A percentile compares a stretch with the other conserved stretches of the same genome.
These are phyloP conservation scores for Coniochaeta prunicola DNA, from an alignment of 2,329 filamentous ascomycete species.

Conservation along the genomic window DNA sequence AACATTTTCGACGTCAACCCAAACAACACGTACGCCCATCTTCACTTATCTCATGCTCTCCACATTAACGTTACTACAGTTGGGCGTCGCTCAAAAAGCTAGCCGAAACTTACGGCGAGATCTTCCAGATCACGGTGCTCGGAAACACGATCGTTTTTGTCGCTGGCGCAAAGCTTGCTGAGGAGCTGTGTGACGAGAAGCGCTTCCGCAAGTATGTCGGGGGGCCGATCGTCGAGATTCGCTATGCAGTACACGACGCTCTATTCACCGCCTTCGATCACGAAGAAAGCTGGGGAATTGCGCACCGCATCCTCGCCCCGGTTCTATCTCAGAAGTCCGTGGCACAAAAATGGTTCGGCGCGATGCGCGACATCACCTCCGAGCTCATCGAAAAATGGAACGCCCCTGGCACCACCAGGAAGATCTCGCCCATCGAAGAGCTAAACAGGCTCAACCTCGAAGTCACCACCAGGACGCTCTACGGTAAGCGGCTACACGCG, in stretches of 20 bases:
- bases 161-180: slow-evolving; percentile 30
- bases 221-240: slow-evolving; percentile 45
- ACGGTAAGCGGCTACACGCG: slow-evolving; percentile 39
- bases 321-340: slow-evolving; percentile 27
- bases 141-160: slow-evolving; percentile 33
- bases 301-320: slow-evolving; percentile 45
- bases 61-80: not conserved
- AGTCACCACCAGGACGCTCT: slow-evolving; percentile 40
- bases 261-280: slow-evolving; percentile 45
- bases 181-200: slow-evolving; percentile 42
- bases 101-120: slow-evolving; percentile 31
- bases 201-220: slow-evolving; percentile 48
- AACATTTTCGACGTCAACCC: slow-evolving; percentile 43
- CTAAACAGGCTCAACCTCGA: slow-evolving; percentile 48
- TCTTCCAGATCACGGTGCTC: slow-evolving; percentile 34
- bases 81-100: not conserved
- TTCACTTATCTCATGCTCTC: slow-evolving; percentile 38
- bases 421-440: slow-evolving; percentile 37
- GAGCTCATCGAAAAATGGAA: slow-evolving; percentile 45
- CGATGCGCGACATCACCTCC: slow-evolving; percentile 39
- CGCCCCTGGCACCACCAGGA: slow-evolving; percentile 24
- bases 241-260: slow-evolving; percentile 39
- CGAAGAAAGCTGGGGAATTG: slow-evolving; percentile 41
- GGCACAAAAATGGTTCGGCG: slow-evolving; percentile 29
- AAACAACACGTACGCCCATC: slow-evolving; percentile 34